A percentile compares a stretch with the other conserved stretches of the same genome.
phyloP scores from a whole-genome alignment of 371 early-diverging fungal species.

The Thermomucor indicae-seudaticae region DNA sequence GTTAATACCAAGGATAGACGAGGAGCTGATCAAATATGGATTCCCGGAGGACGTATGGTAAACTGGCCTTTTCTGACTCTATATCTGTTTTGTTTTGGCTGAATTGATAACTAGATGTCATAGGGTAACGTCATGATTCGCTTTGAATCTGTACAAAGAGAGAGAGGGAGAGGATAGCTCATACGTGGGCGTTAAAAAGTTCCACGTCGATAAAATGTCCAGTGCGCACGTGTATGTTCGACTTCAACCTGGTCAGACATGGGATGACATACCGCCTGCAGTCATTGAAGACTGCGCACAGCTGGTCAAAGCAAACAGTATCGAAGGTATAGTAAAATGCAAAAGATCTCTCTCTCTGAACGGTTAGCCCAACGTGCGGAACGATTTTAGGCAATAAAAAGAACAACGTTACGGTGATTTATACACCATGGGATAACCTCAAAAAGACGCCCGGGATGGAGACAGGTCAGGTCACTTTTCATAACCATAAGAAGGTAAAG shows the following conservation, averaged over 20 bases:
- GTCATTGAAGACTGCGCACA: slow-evolving; percentile 88
- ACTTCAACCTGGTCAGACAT: slow-evolving; percentile 64
- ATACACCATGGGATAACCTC: slow-evolving; percentile 94
- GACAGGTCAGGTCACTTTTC: slow-evolving; percentile 92
- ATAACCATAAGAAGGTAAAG: slow-evolving; percentile 63
- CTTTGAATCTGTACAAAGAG: no score
- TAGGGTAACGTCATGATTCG: no score
- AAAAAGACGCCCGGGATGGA: slow-evolving; percentile 93
- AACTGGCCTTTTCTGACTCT: no score
- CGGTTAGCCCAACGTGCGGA: neutral
- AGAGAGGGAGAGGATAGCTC: no score
- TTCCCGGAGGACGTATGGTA: slow-evolving; percentile 93
- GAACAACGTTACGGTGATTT: slow-evolving; percentile 77
- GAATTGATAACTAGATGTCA: no score
- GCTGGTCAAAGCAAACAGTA: slow-evolving; percentile 94
- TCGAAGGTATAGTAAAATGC: slow-evolving; percentile 57
- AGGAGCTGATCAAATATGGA: slow-evolving; percentile 93
- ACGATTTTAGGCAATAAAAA: slow-evolving; percentile 41
- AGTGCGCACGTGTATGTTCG: slow-evolving; percentile 97
- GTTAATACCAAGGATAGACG: slow-evolving; percentile 51
- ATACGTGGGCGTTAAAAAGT: slow-evolving; percentile 54
- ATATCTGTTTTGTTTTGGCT: no score
- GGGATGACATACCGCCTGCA: slow-evolving; percentile 74
- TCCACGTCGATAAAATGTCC: slow-evolving; percentile 96
- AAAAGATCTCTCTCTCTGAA: neutral